phyloP scores from a whole-genome alignment of 192 early-diverging fungal species.

The Coemansia sp. region DNA sequence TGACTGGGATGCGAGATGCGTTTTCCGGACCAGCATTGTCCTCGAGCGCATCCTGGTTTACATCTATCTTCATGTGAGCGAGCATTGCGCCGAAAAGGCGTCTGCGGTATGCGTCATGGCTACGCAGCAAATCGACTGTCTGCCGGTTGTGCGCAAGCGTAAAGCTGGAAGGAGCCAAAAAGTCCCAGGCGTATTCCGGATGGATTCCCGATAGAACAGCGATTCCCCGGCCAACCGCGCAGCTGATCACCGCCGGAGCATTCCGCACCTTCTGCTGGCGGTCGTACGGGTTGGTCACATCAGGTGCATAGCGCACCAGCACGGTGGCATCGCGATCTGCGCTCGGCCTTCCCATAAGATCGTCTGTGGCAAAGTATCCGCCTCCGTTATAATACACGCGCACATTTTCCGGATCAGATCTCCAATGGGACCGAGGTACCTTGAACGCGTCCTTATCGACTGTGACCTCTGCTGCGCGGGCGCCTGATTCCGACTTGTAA shows the following conservation, averaged over 20 bases:
- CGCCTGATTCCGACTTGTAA: slow-evolving; percentile 79
- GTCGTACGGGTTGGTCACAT: slow-evolving; percentile 42
- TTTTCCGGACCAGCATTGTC: slow-evolving; percentile 19
- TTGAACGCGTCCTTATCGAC: slow-evolving; percentile 39
- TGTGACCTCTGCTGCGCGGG: slow-evolving; percentile 60
- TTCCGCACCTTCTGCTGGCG: slow-evolving; percentile 24
- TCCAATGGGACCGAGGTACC: slow-evolving; percentile 40
- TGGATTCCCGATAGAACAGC: slow-evolving; percentile 82
- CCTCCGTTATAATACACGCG: slow-evolving; percentile 74
- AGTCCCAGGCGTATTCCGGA: slow-evolving; percentile 72
- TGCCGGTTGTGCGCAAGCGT: slow-evolving; percentile 48
- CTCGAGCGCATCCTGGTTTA: slow-evolving; percentile 52
- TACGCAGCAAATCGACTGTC: slow-evolving; percentile 52
- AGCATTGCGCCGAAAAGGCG: slow-evolving; percentile 62
- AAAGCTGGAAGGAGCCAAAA: slow-evolving; percentile 58
- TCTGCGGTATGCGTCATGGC: slow-evolving; percentile 55
- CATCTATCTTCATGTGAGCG: slow-evolving; percentile 60
- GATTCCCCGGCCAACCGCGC: slow-evolving; percentile 62
- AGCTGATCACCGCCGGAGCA: slow-evolving; percentile 66
- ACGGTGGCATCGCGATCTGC: slow-evolving; percentile 17
- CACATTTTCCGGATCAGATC: slow-evolving; percentile 29
- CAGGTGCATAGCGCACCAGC: slow-evolving; percentile 45
- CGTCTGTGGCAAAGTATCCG: slow-evolving; percentile 62
- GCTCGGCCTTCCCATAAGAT: background rate
- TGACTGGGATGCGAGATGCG: slow-evolving; percentile 20